A percentile compares a stretch with the other conserved stretches of the same genome.
Conservation (phyloP, 495 filamentous ascomycete species). For the Aspergillus diversus region DNA sequence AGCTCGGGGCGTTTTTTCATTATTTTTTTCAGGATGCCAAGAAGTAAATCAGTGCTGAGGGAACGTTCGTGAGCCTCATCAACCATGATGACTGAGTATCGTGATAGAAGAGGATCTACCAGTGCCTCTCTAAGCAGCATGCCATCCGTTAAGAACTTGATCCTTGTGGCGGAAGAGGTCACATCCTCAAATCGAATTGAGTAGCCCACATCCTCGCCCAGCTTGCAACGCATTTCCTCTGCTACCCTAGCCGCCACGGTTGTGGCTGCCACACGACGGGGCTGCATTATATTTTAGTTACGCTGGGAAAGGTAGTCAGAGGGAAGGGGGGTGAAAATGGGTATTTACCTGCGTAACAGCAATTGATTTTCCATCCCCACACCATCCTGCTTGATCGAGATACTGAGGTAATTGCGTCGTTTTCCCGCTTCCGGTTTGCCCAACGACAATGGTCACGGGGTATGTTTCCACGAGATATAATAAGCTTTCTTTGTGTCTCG, state of each 20-base stretch:
- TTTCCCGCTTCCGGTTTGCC: slow-evolving; percentile 90
- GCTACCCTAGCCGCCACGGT: slow-evolving; percentile 91
- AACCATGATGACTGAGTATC: slow-evolving; percentile 98
- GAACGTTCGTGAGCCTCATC: slow-evolving; percentile 98
- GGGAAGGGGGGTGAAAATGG: slow-evolving; percentile 2
- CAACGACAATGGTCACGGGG: slow-evolving; percentile 82
- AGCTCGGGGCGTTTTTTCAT: slow-evolving; percentile 78
- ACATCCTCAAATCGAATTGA: slow-evolving; percentile 96
- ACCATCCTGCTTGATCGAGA: slow-evolving; percentile 88
- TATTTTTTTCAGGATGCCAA: slow-evolving; percentile 96
- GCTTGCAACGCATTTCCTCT: slow-evolving; percentile 85
- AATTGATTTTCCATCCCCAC: slow-evolving; percentile 77
- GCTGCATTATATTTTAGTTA: slow-evolving; percentile 52
- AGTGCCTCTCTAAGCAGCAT: slow-evolving; percentile 92
- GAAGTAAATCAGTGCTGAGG: slow-evolving; percentile 89
- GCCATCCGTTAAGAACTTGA: slow-evolving; percentile 97
- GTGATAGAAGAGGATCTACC: slow-evolving; percentile 86
- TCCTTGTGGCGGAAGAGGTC: slow-evolving; percentile 82
- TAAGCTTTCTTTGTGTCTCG: slow-evolving; percentile 72
- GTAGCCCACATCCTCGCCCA: slow-evolving; percentile 96
- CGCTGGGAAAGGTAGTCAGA: background rate
- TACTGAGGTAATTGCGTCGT: slow-evolving; percentile 90
- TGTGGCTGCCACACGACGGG: slow-evolving; percentile 88
- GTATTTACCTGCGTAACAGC: slow-evolving; percentile 84
- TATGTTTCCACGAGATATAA: slow-evolving; percentile 76